Evolutionary conservation across 2,329 filamentous ascomycete species (phyloP), one percentile per base, ranked within the genome.

Genomic region (Cryphonectria naterciae): DNA sequence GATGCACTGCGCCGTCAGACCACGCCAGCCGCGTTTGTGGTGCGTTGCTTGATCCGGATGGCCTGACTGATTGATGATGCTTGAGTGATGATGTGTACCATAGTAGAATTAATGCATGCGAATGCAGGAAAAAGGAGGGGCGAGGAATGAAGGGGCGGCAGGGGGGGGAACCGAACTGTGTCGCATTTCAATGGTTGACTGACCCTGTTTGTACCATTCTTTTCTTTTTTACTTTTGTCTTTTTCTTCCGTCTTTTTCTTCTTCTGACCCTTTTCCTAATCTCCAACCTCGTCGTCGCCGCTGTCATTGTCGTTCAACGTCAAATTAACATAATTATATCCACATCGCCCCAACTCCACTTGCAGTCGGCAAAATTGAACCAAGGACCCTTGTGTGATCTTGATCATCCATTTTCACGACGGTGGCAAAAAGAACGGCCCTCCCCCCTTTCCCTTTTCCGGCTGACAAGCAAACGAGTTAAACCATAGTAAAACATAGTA

Each of bases 381-480:
- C 46, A 49, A 49, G 6, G 5, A n/a, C 46, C 46, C 46, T 49
- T n/a, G 46, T n/a, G 46, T 32, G 32, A 32, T 32, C 37, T 39
- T 10, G 37, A 49, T 49, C 46, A 3, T 49, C 43, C 7, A 49
- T 10, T 49, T 22, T 7, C 46, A n/a, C 46, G 62, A 52, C 43
- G 60, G 61, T 64, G 56, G 52, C 64, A 25, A 69, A 66, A 25
- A 60, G 56, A 54, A 67, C 6, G 2, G 22, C 7, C 22, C 46
- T 22, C 46, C 22, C 46, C 65, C 65, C 46, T 37, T 70, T 64
- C 13, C 69, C 69, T 60, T 43, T 68, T 67, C 54, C 65, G 65
- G 62, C 69, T 63, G 49, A 64, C 52, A 52, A 32, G 43, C 25
- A 41, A 46, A 52, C 43, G 7, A 41, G 46, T 49, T 49, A 49